These are phyloP conservation scores for Marasmius tenuissimus DNA, from an alignment of 1,284 basidiomycete species.

Conservation along the genomic window DNA sequence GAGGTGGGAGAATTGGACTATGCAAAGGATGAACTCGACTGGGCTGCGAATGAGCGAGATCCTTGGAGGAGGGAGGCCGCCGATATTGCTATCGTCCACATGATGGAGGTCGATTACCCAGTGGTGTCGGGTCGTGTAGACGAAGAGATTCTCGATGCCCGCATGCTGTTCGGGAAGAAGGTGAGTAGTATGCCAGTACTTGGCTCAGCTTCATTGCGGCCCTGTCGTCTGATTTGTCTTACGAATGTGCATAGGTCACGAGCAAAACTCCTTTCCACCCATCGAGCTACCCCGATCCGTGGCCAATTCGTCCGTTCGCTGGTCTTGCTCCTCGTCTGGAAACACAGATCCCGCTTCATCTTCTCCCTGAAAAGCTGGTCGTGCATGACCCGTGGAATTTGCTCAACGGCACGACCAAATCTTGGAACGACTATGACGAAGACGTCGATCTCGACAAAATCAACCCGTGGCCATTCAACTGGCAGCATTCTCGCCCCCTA, in stretches of 20 bases:
- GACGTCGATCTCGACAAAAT: not conserved
- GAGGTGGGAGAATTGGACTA: slow-evolving; percentile 12
- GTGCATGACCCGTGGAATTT: slow-evolving; percentile 24
- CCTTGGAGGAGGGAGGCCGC: slow-evolving; percentile 6
- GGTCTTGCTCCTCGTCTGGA: slow-evolving; percentile 14
- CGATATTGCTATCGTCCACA: slow-evolving; percentile 5
- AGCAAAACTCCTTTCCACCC: slow-evolving; percentile 10
- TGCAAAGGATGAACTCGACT: slow-evolving; percentile 11
- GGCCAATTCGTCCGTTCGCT: slow-evolving; percentile 13
- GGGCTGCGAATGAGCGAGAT: slow-evolving; percentile 13
- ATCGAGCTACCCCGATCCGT: slow-evolving; percentile 11
- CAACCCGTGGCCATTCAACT: slow-evolving; percentile 4
- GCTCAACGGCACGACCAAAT: slow-evolving; percentile 3
- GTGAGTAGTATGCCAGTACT: not conserved
- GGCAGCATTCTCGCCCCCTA: not conserved
- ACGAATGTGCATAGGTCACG: not conserved
- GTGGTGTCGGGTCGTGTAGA: not conserved
- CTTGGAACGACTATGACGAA: too few relatives aligned
- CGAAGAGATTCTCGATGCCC: not conserved
- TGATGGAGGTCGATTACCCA: not conserved
- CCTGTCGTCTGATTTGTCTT: too few relatives aligned
- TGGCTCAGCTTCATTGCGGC: not conserved
- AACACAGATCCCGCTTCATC: slow-evolving; percentile 16
- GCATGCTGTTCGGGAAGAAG: not conserved
- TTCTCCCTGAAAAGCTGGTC: slow-evolving; percentile 24